Conservation (phyloP, 495 filamentous ascomycete genomes). For the Penicillium turbatum region DNA sequence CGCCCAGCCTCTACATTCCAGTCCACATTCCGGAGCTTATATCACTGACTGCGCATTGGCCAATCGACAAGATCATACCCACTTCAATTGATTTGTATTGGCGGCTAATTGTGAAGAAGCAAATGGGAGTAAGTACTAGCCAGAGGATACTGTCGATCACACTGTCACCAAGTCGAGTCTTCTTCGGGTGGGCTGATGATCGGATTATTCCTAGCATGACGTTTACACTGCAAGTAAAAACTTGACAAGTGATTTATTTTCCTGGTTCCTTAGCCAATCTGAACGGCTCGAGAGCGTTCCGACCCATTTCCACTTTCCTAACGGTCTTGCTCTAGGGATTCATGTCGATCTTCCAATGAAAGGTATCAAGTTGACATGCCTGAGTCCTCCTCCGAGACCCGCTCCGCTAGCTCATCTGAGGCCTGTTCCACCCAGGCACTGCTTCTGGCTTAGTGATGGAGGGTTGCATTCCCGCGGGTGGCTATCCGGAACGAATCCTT, state of each 20-base stretch:
- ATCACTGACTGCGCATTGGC: slow-evolving; percentile 11
- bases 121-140: neutral
- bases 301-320: slow-evolving; percentile 12
- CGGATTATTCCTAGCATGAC: slow-evolving; percentile 31
- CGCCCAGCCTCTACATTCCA: slow-evolving; percentile 29
- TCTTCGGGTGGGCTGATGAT: slow-evolving; percentile 15
- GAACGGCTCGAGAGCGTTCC: slow-evolving; percentile 15
- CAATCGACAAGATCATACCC: neutral
- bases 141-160: slow-evolving; percentile 18
- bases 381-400: slow-evolving; percentile 20
- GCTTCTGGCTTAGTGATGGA: slow-evolving; percentile 34
- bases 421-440: slow-evolving; percentile 8
- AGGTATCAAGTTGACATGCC: slow-evolving; percentile 19
- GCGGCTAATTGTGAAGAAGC: neutral
- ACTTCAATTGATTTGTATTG: neutral
- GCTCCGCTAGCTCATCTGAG: slow-evolving; percentile 26
- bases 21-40: slow-evolving; percentile 24
- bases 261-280: slow-evolving; percentile 15
- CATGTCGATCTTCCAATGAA: slow-evolving; percentile 4
- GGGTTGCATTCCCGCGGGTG: slow-evolving; percentile 41
- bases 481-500: slow-evolving; percentile 26
- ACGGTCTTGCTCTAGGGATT: neutral
- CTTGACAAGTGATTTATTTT: slow-evolving; percentile 9
- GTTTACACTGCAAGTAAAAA: slow-evolving; percentile 27
- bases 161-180: slow-evolving; percentile 16